phyloP scores from a whole-genome alignment of 176 grass and related monocot species.

The Luzula sylvatica region DNA sequence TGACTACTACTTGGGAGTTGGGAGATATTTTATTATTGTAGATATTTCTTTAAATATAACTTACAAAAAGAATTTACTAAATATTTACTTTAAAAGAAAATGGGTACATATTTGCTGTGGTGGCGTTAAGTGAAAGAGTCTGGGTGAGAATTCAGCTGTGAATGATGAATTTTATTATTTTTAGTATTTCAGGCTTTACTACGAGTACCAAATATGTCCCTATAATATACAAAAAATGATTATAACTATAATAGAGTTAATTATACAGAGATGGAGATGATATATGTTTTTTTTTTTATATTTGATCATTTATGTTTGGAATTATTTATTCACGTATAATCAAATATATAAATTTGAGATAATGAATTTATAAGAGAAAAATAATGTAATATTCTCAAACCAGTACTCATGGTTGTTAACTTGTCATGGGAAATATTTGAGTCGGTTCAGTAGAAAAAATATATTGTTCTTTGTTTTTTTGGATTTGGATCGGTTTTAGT shows the following conservation, averaged over 20 bases:
- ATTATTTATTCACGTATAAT: no score
- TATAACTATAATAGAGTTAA: background rate
- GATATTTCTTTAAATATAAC: constrained; percentile 5
- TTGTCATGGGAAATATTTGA: no score
- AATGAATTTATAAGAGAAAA: no score
- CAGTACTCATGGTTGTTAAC: no score
- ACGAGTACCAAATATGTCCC: background rate
- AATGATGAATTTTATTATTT: background rate
- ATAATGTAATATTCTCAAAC: no score
- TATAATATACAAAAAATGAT: background rate
- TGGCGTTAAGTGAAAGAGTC: background rate
- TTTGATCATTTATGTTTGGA: background rate
- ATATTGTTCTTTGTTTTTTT: no score
- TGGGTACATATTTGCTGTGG: background rate
- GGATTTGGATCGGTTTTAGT: no score
- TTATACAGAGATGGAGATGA: background rate
- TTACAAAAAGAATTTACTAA: background rate
- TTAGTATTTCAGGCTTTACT: background rate
- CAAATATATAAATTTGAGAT: no score
- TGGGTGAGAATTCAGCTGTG: background rate
- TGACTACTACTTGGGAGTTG: no score
- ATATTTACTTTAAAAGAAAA: background rate
- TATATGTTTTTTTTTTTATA: background rate
- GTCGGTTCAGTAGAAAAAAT: no score
- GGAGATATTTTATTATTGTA: constrained; percentile 16